These are phyloP conservation scores for Aspergillus costaricaensis DNA, from an alignment of 2,329 filamentous ascomycete species.

Conservation along the genomic window DNA sequence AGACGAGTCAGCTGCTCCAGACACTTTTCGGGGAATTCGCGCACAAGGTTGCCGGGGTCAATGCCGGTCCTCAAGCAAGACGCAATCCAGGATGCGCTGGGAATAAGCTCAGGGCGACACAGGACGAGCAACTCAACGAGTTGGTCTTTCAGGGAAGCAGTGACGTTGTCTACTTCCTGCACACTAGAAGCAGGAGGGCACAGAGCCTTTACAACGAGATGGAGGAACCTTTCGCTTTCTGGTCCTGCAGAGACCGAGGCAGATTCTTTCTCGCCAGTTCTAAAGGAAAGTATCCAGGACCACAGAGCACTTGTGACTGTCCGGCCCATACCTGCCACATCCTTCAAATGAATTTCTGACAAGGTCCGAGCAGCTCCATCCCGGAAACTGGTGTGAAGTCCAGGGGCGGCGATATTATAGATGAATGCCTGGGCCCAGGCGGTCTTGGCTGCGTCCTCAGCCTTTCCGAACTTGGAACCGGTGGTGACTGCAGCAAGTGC, in stretches of 20 bases:
- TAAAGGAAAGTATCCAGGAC: conserved; percentile 72
- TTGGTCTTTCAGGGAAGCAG: conserved; percentile 65
- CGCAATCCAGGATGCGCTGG: conserved; percentile 83
- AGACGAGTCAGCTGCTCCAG: conserved; percentile 65
- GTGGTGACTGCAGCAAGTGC: conserved; percentile 66
- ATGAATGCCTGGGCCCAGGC: conserved; percentile 85
- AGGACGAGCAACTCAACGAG: conserved; percentile 77
- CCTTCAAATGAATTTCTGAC: conserved; percentile 63
- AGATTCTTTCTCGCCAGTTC: conserved; percentile 74
- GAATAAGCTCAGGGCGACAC: conserved; percentile 74
- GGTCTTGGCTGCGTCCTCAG: conserved; percentile 52
- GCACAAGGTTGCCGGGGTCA: conserved; percentile 79
- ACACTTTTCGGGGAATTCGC: conserved; percentile 63
- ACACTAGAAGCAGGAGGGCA: conserved; percentile 33
- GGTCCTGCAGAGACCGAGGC: conserved; percentile 67
- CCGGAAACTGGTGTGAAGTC: conserved; percentile 63
- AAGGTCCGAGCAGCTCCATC: conserved; percentile 65
- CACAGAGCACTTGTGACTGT: conserved; percentile 73
- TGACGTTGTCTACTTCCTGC: conserved; percentile 31
- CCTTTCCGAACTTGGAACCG: conserved; percentile 54
- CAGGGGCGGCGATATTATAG: conserved; percentile 69
- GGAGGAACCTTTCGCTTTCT: conserved; percentile 62
- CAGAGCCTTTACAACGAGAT: conserved; percentile 55
- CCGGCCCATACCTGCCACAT: conserved; percentile 61
- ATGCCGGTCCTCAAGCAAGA: conserved; percentile 75